These are phyloP conservation scores for Thelephora terrestris DNA, from an alignment of 1,284 basidiomycete genomes.

Conservation along the genomic window DNA sequence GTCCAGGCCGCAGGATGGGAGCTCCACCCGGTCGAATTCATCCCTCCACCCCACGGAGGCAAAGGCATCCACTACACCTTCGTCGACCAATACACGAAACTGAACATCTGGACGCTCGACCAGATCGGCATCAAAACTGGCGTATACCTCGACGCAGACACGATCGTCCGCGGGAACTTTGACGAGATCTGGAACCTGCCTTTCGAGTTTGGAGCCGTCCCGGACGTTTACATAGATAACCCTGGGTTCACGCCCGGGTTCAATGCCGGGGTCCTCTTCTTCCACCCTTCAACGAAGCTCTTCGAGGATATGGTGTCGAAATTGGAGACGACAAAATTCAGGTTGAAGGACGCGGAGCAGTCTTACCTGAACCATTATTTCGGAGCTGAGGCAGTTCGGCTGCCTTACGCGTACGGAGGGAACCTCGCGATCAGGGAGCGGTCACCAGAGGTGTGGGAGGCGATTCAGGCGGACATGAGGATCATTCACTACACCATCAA, in stretches of 20 bases:
- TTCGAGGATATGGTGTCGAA: constrained; percentile 24
- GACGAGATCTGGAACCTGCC: constrained; percentile 35
- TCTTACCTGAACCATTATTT: constrained; percentile 37
- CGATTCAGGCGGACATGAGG: constrained; percentile 22
- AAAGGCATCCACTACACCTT: constrained; percentile 26
- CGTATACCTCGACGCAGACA: constrained; percentile 37
- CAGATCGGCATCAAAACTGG: constrained; percentile 20
- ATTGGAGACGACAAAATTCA: constrained; percentile 23
- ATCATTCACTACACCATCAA: constrained; percentile 32
- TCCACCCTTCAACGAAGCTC: constrained; percentile 23
- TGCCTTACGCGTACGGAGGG: constrained; percentile 37
- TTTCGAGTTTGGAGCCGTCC: constrained; percentile 33
- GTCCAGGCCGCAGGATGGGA: constrained; percentile 30
- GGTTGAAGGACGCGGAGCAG: constrained; percentile 29
- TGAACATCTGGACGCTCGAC: constrained; percentile 34
- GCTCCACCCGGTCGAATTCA: constrained; percentile 24
- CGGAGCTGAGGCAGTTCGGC: constrained; percentile 25
- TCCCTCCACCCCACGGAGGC: constrained; percentile 28
- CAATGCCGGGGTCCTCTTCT: constrained; percentile 33
- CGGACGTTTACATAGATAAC: constrained; percentile 27
- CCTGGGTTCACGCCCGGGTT: constrained; percentile 29
- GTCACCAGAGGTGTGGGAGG: constrained; percentile 26
- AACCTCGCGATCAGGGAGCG: constrained; percentile 34
- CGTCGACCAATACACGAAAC: constrained; percentile 34
- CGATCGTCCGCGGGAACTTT: constrained; percentile 31